phyloP scores from a whole-genome alignment of 345 rosid genomes.

The Turnera subulata region DNA sequence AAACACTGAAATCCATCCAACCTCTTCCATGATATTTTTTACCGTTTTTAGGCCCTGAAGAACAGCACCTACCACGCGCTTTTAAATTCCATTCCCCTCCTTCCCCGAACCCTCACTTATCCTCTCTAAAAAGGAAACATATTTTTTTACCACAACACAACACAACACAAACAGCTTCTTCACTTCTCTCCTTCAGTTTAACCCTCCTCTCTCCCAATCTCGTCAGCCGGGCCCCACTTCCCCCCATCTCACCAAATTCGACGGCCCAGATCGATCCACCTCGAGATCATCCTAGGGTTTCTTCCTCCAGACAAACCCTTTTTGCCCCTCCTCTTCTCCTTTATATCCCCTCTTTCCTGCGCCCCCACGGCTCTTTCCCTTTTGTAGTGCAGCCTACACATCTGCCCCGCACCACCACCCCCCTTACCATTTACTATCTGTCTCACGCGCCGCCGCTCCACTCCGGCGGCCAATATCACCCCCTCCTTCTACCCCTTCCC shows the following conservation, averaged over 20 bases:
- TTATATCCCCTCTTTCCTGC: neutral
- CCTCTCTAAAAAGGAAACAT: too few species aligned
- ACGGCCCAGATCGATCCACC: conserved; percentile 25
- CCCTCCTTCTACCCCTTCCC: conserved; percentile 25
- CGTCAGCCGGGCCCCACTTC: conserved; percentile 17
- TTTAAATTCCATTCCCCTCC: too few species aligned
- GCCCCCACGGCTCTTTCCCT: neutral
- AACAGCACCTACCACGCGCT: too few species aligned
- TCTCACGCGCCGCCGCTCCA: conserved; percentile 44
- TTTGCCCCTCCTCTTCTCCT: neutral
- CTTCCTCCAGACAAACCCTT: neutral
- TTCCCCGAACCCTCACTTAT: too few species aligned
- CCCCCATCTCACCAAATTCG: conserved; percentile 20
- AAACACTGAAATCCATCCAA: too few species aligned
- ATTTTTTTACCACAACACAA: too few species aligned
- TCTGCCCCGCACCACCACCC: too few species aligned
- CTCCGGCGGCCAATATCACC: conserved; percentile 48
- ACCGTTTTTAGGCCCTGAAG: too few species aligned
- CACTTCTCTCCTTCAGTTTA: neutral
- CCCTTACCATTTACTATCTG: conserved; percentile 7
- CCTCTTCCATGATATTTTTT: too few species aligned
- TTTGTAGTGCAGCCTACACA: conserved; percentile 8
- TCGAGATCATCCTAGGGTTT: conserved; percentile 25
- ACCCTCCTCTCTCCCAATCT: neutral
- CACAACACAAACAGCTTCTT: too few species aligned